Percentiles rank a stretch among this genome's conserved stretches.
Conservation (phyloP, 1,284 basidiomycete species). For the Heterobasidion annosum region DNA sequence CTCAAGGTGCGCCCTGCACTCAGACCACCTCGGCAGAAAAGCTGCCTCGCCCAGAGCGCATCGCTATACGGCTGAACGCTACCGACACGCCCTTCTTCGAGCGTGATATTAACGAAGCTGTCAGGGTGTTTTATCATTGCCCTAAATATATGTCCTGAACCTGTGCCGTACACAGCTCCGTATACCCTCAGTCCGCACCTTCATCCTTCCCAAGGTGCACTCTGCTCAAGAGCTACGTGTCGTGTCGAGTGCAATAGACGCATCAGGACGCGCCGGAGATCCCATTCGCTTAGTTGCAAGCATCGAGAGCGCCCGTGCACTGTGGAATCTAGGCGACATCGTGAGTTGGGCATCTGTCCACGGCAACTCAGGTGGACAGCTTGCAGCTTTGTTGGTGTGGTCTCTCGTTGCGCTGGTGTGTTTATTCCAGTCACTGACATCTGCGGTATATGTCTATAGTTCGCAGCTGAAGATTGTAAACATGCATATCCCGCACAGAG, state of each 20-base stretch:
- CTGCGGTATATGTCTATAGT: constrained; percentile 33
- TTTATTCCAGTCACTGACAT: constrained; percentile 1
- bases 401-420: not conserved
- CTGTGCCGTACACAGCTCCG: constrained; percentile 13
- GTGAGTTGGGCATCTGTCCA: constrained; percentile 50
- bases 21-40: constrained; percentile 24
- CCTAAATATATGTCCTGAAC: not conserved
- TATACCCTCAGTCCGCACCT: constrained; percentile 36
- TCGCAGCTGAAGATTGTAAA: constrained; percentile 85
- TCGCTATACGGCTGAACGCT: constrained; percentile 74
- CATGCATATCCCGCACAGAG: not conserved
- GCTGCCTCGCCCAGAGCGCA: constrained; percentile 35
- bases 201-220: constrained; percentile 78
- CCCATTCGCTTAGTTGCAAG: constrained; percentile 63
- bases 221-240: constrained; percentile 54
- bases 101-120: constrained; percentile 62
- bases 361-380: constrained; percentile 34
- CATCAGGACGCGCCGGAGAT: constrained; percentile 18
- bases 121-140: constrained; percentile 23
- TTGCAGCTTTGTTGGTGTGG: constrained; percentile 50
- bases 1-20: not conserved
- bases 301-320: constrained; percentile 68
- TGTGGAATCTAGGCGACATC: constrained; percentile 54
- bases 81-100: constrained; percentile 64
- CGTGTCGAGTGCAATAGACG: constrained; percentile 42